Base-by-base conservation (phyloP, 139 green algal genomes). In the Haematococcus lacustris region DNA sequence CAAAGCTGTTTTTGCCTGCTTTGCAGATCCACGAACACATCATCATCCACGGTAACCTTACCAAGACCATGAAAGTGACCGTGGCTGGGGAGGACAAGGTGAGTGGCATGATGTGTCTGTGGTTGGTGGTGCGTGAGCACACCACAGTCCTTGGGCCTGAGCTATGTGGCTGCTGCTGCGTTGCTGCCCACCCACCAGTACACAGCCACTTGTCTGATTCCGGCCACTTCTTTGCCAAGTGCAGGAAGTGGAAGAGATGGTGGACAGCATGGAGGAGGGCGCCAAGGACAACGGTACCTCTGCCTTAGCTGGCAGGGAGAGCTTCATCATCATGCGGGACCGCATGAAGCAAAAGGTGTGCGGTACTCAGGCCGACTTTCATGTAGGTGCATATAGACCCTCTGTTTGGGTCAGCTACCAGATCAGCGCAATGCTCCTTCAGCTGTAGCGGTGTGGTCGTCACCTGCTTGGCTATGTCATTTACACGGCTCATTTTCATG, bases 1-100 rank as follows among this genome's bases (percentile, higher is more conserved):
- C 47, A 57, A 57, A 13, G 13, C 13, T 13, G 13, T 57, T 21
- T 21, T 57, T 13, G 13, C 47, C 21, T 57, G 13, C 47, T 57
- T 13, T 63, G 3, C 70, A 75, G 71, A 86, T 86, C 39, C 77
- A 81, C 73, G 71, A 88, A 74, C 79, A 88, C 64, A 82, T 88
- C 21, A 61, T 88, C 40, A 77, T 85, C 51, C 71, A 88, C 59
- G 82, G 82, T 39, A 77, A 88, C 68, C 79, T 88, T 63, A 77
- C 76, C 71, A 83, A 82, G 76, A 79, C 53, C 5, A 77, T 73
- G 37, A 83, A 82, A 66, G 76, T 85, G 43, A 80, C 66, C 3
- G 75, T 88, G n/a, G 79, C 70, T 30, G 82, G 82, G 73, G 66
- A 83, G 80, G 75, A 80, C 60, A 21, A 76, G 72, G 33, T 81